Percentiles rank a stretch among this genome's conserved stretches.
Evolutionary conservation across 208 protist species (phyloP).

Genomic region (Spongospora subterranea): DNA sequence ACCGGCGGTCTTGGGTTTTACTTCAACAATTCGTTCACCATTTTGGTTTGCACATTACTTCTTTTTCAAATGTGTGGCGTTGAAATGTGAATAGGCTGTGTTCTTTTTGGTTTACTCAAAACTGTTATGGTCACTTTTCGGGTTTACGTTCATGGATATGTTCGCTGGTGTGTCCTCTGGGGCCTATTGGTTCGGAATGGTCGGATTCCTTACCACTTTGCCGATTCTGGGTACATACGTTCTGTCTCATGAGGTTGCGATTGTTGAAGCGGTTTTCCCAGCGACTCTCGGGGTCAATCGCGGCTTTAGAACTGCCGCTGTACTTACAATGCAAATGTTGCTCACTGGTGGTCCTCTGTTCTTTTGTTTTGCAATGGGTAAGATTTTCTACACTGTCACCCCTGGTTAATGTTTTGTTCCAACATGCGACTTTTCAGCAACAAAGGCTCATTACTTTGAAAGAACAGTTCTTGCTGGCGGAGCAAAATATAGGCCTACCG

Average conservation of each 20-base stretch:
- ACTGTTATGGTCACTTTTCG: slow-evolving; percentile 27
- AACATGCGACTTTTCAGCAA: background rate
- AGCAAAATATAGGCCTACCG: slow-evolving; percentile 66
- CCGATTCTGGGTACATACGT: slow-evolving; percentile 10
- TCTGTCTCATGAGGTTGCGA: background rate
- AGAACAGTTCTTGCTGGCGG: slow-evolving; percentile 63
- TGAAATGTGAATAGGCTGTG: slow-evolving; percentile 5
- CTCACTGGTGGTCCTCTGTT: slow-evolving; percentile 66
- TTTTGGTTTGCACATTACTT: slow-evolving; percentile 10
- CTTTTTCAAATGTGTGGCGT: background rate
- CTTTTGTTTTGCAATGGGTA: slow-evolving; percentile 71
- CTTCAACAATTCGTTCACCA: slow-evolving; percentile 62
- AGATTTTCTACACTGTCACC: background rate
- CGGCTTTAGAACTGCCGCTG: slow-evolving; percentile 22
- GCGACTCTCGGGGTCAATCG: slow-evolving; percentile 23
- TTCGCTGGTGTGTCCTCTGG: slow-evolving; percentile 24
- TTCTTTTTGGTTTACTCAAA: slow-evolving; percentile 63
- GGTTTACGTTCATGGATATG: slow-evolving; percentile 27
- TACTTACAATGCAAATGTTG: slow-evolving; percentile 28
- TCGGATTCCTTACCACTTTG: slow-evolving; percentile 39
- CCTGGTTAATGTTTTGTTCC: background rate
- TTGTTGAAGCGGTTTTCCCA: background rate
- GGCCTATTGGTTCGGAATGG: slow-evolving; percentile 53
- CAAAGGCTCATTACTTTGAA: slow-evolving; percentile 68
- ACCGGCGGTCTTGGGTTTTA: slow-evolving; percentile 65